Conservation (phyloP, 768 basidiomycete species). For the Lentinula sp. region DNA sequence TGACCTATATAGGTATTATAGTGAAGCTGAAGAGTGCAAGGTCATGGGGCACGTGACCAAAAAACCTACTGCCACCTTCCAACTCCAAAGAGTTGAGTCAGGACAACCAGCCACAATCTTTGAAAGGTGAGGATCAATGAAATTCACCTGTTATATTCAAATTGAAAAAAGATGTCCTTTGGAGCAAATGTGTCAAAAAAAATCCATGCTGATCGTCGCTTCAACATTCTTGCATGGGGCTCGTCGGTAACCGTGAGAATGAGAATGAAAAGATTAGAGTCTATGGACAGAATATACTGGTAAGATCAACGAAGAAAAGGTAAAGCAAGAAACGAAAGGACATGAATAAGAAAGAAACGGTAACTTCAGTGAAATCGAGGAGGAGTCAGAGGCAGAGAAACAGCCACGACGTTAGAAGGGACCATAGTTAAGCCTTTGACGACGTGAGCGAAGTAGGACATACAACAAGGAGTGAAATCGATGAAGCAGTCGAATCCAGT, state of each 20-base stretch:
- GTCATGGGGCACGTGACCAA: too few species aligned
- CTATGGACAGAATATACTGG: constrained; percentile 2
- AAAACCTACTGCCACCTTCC: too few species aligned
- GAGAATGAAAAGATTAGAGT: constrained; percentile 5
- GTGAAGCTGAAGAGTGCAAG: too few species aligned
- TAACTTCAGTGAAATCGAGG: not conserved
- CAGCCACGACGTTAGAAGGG: not conserved
- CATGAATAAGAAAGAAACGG: not conserved
- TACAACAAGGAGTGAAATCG: not conserved
- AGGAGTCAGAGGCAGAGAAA: not conserved
- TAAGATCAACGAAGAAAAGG: constrained; percentile 1
- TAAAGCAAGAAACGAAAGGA: not conserved
- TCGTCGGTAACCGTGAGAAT: not conserved
- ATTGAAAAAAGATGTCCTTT: too few species aligned
- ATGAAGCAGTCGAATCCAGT: not conserved
- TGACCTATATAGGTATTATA: too few species aligned
- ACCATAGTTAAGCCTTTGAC: not conserved
- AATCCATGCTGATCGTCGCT: not conserved
- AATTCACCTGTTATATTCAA: too few species aligned
- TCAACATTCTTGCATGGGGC: not conserved
- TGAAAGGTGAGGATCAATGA: too few species aligned
- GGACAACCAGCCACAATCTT: too few species aligned
- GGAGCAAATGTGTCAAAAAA: not conserved
- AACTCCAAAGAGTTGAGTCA: too few species aligned
- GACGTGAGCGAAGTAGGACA: not conserved